Base-by-base conservation (phyloP, 179 eudicot species). In the Beta lomatogona region DNA sequence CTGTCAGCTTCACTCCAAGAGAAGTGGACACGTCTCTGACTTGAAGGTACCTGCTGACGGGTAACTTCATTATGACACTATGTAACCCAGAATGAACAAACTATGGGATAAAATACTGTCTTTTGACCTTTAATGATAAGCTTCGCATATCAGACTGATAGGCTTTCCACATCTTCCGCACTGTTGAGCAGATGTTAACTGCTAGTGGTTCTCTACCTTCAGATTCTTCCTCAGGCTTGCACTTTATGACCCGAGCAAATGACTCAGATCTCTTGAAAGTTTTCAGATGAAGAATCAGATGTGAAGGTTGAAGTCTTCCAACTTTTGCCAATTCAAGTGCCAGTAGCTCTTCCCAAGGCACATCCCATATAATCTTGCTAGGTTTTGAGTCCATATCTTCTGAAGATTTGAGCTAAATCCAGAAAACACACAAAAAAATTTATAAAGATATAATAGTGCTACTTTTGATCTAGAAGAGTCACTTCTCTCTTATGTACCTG, bases 291-390 rank as follows among this genome's bases (percentile, higher is more conserved):
- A 97, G 91, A 77, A 97, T 88, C 81, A 94, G 82, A 82, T 91
- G 95, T 80, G 97, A 92, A 48, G 99, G 97, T 68, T 80, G 84
- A 28, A 86, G 73, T 79, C 83, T 85, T 73, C 95, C 98, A 50
- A 93, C 91, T 89, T 90, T 97, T 73, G 94, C 97, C 85, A 97
- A 84, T 82, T 97, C 99, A 64, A 97, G 84, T 31, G 98, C 87
- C 87, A 94, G 82, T 77, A 97, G 85, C 80, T 97, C 98, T 83
- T 93, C 97, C 99, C 98, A 97, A 18, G 97, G 88, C 28, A 94
- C 94, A 81, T 97, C 99, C 99, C 99, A 97, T 91, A 93, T 80
- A 79, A 97, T 94, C 88, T 97, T 94, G 91, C 97, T 86, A 77
- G 98, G 98, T 84, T 84, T 93, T 84, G 86, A 90, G 87, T 94